Conservation (phyloP, 2,329 filamentous ascomycete genomes). For the Botryotinia narcissicola region DNA sequence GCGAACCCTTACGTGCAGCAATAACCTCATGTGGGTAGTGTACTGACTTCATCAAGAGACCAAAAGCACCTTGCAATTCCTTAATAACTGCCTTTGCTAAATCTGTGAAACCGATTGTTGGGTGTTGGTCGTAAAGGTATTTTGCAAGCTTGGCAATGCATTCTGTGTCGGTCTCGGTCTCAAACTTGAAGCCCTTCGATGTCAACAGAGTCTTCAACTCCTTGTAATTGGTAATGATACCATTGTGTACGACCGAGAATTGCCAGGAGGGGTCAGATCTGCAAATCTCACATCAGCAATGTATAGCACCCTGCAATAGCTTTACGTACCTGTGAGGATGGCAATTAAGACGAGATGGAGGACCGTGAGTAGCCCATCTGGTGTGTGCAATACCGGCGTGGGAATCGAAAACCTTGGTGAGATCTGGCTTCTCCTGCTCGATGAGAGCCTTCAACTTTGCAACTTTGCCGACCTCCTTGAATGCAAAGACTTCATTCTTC, state of each 20-base stretch:
- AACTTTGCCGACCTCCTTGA: slow-evolving; percentile 99
- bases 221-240: slow-evolving; percentile 99
- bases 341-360: slow-evolving; percentile 92
- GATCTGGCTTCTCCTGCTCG: slow-evolving; percentile 75
- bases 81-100: slow-evolving; percentile 97
- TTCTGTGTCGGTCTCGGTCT: slow-evolving; percentile 99
- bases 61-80: slow-evolving; percentile 97
- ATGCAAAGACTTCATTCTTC: slow-evolving; percentile 95
- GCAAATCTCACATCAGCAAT: slow-evolving; percentile 27
- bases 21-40: slow-evolving; percentile 98
- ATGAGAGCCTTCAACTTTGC: slow-evolving; percentile 94
- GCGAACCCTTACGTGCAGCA: slow-evolving; percentile 96
- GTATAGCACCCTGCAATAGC: neutral
- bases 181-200: slow-evolving; percentile 95
- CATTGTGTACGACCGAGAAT: slow-evolving; percentile 97
- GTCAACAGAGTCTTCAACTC: slow-evolving; percentile 91
- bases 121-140: slow-evolving; percentile 95
- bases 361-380: slow-evolving; percentile 96
- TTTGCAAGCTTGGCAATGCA: slow-evolving; percentile 99
- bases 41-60: slow-evolving; percentile 95
- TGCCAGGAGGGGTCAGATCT: slow-evolving; percentile 95
- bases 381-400: slow-evolving; percentile 99
- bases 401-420: slow-evolving; percentile 92
- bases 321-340: slow-evolving; percentile 85
- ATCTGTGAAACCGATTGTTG: slow-evolving; percentile 91